These are phyloP conservation scores for Madurella fahalii DNA, from an alignment of 2,329 filamentous ascomycete genomes.

Conservation along the genomic window DNA sequence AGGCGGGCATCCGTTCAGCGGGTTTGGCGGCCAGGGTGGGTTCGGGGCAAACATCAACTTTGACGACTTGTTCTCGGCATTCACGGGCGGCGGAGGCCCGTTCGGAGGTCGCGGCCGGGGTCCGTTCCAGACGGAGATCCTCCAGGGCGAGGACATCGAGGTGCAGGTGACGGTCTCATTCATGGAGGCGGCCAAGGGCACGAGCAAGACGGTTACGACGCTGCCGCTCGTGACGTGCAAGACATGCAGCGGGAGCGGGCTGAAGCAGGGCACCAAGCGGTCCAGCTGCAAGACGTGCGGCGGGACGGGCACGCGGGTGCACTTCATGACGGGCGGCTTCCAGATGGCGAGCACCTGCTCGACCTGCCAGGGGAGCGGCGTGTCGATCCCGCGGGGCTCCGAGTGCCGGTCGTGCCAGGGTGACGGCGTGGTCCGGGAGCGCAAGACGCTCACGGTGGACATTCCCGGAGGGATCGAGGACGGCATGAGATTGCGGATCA, in stretches of 20 bases:
- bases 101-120: constrained; percentile 50
- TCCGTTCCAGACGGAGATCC: constrained; percentile 71
- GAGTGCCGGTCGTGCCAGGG: constrained; percentile 79
- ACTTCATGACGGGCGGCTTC: constrained; percentile 88
- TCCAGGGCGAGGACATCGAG: constrained; percentile 95
- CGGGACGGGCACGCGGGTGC: constrained; percentile 80
- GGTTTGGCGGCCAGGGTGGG: constrained; percentile 54
- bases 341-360: constrained; percentile 91
- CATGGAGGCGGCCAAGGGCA: constrained; percentile 91
- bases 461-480: constrained; percentile 96
- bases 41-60: constrained; percentile 88
- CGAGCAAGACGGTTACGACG: constrained; percentile 80
- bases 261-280: constrained; percentile 76
- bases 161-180: constrained; percentile 91
- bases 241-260: constrained; percentile 76
- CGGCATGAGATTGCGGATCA: constrained; percentile 84
- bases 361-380: constrained; percentile 74
- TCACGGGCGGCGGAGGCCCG: constrained; percentile 57
- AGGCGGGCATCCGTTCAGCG: constrained; percentile 62
- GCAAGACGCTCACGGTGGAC: constrained; percentile 79
- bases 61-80: constrained; percentile 90
- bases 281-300: constrained; percentile 74
- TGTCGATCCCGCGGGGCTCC: constrained; percentile 69
- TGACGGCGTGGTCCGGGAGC: constrained; percentile 77
- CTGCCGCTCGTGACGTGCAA: constrained; percentile 76